A percentile compares a stretch with the other conserved stretches of the same genome.
Evolutionary conservation across 768 basidiomycete genomes (phyloP).

Genomic region (Lentinula edodes): DNA sequence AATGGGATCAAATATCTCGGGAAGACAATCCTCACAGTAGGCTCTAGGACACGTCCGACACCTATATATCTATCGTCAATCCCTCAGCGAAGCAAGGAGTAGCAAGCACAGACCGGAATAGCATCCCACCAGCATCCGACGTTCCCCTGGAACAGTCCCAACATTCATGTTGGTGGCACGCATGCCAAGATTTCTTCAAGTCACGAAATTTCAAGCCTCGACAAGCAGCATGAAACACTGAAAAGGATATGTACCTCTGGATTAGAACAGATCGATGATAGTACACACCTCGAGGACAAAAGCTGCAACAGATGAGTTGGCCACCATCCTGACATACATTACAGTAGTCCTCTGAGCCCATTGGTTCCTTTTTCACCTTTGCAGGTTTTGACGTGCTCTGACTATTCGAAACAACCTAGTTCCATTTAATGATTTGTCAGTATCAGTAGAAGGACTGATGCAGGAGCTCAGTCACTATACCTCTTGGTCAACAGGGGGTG

Average conservation of each 20-base stretch:
- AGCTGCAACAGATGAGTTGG: slow-evolving; percentile 38
- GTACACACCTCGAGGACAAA: slow-evolving; percentile 49
- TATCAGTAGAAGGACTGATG: background rate
- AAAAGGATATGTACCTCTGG: background rate
- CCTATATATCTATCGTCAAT: slow-evolving; percentile 21
- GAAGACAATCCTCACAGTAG: slow-evolving; percentile 59
- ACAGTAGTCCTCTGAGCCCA: slow-evolving; percentile 55
- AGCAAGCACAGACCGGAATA: slow-evolving; percentile 42
- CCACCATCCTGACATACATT: slow-evolving; percentile 57
- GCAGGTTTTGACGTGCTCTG: slow-evolving; percentile 2
- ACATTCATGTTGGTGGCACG: slow-evolving; percentile 52
- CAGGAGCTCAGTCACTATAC: background rate
- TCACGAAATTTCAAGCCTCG: slow-evolving; percentile 30
- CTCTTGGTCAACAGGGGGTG: slow-evolving; percentile 10
- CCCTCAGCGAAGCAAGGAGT: background rate
- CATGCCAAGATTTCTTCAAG: slow-evolving; percentile 14
- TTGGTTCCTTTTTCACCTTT: slow-evolving; percentile 26
- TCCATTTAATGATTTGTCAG: background rate
- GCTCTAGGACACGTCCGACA: slow-evolving; percentile 57
- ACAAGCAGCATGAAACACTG: slow-evolving; percentile 53
- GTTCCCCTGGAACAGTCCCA: slow-evolving; percentile 36
- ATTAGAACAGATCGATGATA: background rate
- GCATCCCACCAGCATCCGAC: slow-evolving; percentile 46
- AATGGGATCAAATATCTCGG: slow-evolving; percentile 44
- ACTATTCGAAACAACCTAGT: background rate